A percentile compares a stretch with the other conserved stretches of the same genome.
Evolutionary conservation across 371 early-diverging fungal species (phyloP).

Genomic region (Choanephora cucurbitarum): DNA sequence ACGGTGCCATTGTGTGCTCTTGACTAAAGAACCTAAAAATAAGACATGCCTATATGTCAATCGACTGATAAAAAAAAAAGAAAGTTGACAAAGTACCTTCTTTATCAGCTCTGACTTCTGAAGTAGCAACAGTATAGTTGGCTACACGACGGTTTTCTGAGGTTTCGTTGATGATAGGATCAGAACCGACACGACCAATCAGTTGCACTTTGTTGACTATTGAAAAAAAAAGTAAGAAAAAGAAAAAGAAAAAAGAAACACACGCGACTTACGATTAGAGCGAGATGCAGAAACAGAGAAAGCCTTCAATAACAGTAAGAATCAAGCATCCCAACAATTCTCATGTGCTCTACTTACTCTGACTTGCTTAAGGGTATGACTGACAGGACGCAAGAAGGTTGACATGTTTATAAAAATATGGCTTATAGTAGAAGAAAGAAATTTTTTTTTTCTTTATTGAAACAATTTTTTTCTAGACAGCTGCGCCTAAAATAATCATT

Average conservation of each 20-base stretch:
- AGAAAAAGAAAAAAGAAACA: background rate
- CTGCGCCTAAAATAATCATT: no score
- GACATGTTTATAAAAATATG: constrained; percentile 16
- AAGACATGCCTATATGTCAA: no score
- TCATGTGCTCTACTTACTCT: constrained; percentile 32
- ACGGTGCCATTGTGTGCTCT: constrained; percentile 67
- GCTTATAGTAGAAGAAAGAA: constrained; percentile 1
- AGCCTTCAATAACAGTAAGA: no score
- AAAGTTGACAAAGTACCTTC: constrained; percentile 51
- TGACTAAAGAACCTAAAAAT: constrained; percentile 58
- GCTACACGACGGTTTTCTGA: constrained; percentile 47
- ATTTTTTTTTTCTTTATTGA: no score
- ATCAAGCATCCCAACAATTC: no score
- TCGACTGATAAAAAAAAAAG: no score
- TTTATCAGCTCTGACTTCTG: constrained; percentile 55
- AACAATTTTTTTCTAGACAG: background rate
- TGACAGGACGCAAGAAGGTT: constrained; percentile 20
- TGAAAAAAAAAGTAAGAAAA: background rate
- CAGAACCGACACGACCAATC: constrained; percentile 59
- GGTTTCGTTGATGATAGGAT: constrained; percentile 44
- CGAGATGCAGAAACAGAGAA: constrained; percentile 32
- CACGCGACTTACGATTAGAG: constrained; percentile 21
- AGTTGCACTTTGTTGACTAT: constrained; percentile 58
- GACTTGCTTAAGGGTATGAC: constrained; percentile 15
- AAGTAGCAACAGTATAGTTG: constrained; percentile 61